Conservation (phyloP, 2,329 filamentous ascomycete species). For the Penicillium sp. region DNA sequence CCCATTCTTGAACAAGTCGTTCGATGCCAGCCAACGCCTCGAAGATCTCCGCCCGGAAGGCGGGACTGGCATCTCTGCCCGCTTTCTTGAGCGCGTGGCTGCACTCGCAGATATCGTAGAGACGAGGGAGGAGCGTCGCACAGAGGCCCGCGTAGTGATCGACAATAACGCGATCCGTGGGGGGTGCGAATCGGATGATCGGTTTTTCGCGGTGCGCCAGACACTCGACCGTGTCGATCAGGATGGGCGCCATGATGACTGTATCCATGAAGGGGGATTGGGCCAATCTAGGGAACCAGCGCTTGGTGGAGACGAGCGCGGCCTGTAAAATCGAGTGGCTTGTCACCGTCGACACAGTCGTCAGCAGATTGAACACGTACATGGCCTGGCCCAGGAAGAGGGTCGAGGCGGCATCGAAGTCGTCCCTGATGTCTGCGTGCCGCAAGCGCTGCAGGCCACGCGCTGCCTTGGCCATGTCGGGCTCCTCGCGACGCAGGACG, state of each 20-base stretch:
- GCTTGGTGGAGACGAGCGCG: slow-evolving; percentile 27
- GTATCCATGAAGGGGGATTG: slow-evolving; percentile 27
- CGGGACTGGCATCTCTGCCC: slow-evolving; percentile 5
- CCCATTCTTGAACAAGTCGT: slow-evolving; percentile 18
- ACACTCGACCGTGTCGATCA: slow-evolving; percentile 34
- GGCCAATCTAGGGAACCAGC: slow-evolving; percentile 28
- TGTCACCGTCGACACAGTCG: slow-evolving; percentile 21
- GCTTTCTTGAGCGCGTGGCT: slow-evolving; percentile 20
- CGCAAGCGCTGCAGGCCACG: slow-evolving; percentile 21
- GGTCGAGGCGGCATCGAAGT: slow-evolving; percentile 25
- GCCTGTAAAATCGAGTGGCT: slow-evolving; percentile 28
- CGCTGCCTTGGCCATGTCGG: slow-evolving; percentile 22
- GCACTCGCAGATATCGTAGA: slow-evolving; percentile 33
- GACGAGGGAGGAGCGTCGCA: slow-evolving; percentile 29
- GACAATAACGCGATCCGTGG: slow-evolving; percentile 21
- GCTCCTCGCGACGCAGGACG: slow-evolving; percentile 18
- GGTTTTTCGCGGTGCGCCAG: slow-evolving; percentile 32
- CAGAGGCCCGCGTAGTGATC: slow-evolving; percentile 32
- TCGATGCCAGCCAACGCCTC: slow-evolving; percentile 20
- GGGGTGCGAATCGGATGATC: slow-evolving; percentile 25
- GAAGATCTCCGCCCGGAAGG: slow-evolving; percentile 9
- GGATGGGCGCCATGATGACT: slow-evolving; percentile 28
- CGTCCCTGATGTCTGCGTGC: slow-evolving; percentile 18
- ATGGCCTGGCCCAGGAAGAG: slow-evolving; percentile 28
- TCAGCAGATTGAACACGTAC: slow-evolving; percentile 32